Evolutionary conservation across 345 rosid species (phyloP), one percentile per base, ranked within the genome.

Genomic region (Trapa bicornis): DNA sequence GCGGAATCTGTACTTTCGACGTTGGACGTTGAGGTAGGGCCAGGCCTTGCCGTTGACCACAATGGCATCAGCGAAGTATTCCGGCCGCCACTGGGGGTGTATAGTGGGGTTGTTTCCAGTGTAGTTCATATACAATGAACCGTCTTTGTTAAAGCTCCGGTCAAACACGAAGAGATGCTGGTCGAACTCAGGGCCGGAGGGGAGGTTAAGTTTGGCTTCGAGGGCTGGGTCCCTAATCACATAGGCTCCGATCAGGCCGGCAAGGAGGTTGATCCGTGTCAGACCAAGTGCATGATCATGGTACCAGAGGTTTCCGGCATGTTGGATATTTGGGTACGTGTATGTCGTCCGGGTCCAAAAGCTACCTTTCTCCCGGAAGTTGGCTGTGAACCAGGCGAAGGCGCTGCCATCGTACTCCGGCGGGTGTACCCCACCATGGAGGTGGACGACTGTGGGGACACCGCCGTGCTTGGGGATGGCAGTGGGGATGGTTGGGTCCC

Each of bases 21-120:
- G 92, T 61, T 80, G 84, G 15, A 92, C 98, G 0, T 48, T 65
- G 76, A 86, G 0, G 7, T 68, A 67, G 0, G 97, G 97, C 97
- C 97, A 92, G 0, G 89, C 90, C 72, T 92, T 89, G 0, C 97
- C 96, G 37, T 89, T 92, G 0, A 92, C 98, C 0, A 89, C 65
- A 58, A 89, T 85, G 0, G 71, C 84, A 2, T 87, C 90, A 3
- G 94, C 96, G 42, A 85, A 91, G 64, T 89, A 91, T 47, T 91
- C 97, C 0, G 96, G 94, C 41, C 78, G 94, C 98, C 98, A 92
- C 37, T 92, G 98, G 0, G 96, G 98, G 47, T 92, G 98, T 67
- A 92, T 85, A 0, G 73, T 37, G 96, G 95, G 29, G 29, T 22
- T 22, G 29, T 22, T 22, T 22, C 29, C 29, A 22, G 29, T 22